These are phyloP conservation scores for Passalora sequoiae DNA, from an alignment of 2,329 filamentous ascomycete genomes.

Conservation along the genomic window DNA sequence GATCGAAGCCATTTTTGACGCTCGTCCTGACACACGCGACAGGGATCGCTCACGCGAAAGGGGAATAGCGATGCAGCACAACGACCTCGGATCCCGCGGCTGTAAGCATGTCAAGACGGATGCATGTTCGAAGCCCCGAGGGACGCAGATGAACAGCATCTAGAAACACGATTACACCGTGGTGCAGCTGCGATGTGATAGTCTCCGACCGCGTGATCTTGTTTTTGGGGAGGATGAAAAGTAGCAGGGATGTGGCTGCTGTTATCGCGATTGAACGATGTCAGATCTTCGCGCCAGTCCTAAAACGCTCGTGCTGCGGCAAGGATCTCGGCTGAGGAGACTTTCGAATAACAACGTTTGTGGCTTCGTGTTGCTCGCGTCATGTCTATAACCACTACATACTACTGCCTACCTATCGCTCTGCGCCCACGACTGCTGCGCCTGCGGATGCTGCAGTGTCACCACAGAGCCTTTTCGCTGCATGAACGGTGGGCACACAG, in stretches of 20 bases:
- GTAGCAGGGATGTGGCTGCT: neutral
- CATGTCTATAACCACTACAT: no score
- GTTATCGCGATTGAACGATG: constrained; percentile 5
- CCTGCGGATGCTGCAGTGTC: constrained; percentile 1
- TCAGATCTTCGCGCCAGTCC: constrained; percentile 3
- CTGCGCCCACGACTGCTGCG: no score
- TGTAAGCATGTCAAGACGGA: no score
- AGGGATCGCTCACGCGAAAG: neutral
- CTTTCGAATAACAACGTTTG: neutral
- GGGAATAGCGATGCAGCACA: no score
- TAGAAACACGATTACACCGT: neutral
- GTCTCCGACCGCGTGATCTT: constrained; percentile 3
- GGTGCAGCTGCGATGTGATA: constrained; percentile 1
- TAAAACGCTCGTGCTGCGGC: constrained; percentile 2
- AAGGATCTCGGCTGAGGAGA: constrained; percentile 3
- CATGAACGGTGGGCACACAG: constrained; percentile 1
- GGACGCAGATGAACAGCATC: no score
- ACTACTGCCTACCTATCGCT: no score
- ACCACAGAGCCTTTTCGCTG: neutral
- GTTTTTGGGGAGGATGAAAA: neutral
- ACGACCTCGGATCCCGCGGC: no score
- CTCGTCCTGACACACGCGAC: neutral
- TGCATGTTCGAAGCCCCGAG: no score
- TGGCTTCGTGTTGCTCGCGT: no score
- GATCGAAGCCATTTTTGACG: no score